Base-by-base conservation (phyloP, 116 monocot genomes). In the Trichopus zeylanicus region DNA sequence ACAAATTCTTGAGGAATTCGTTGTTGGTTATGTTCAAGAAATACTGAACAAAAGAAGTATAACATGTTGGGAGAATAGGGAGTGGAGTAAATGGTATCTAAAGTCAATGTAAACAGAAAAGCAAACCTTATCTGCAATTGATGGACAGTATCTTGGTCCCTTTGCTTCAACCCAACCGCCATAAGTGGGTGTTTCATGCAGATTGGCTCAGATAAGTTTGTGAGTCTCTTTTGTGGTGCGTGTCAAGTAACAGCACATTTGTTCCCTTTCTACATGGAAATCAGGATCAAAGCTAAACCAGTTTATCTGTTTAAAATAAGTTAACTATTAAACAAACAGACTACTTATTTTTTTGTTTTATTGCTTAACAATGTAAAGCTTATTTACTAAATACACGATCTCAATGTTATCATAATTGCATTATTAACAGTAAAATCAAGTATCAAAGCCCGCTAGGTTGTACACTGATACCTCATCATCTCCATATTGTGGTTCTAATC, bases 281-380 rank as follows among this genome's bases (percentile, higher is more conserved):
- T 80, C 82, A 27, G 92, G 85, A 70, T 99, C 98, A 78, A 99
- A 99, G 64, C 92, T 99, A 73, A 99, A 99, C 92, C 98, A 99
- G 24, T 60, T 56, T 18, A 85, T 85, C 97, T 97, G 74, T 72
- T 38, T 48, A 31, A 69, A 54, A 56, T 21, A 29, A 10, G 29
- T 53, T 64, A 30, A 56, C 16, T 34, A 46, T 21, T 7, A 16
- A 32, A 13, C 32, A 52, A 7, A 60, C 28, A 53, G 28, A 33
- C 32, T 33, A 16, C 42, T n/a, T n/a, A n/a, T n/a, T n/a, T n/a
- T n/a, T n/a, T n/a, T n/a, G n/a, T n/a, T n/a, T n/a, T n/a, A n/a
- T n/a, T n/a, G n/a, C n/a, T n/a, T n/a, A n/a, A n/a, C n/a, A n/a
- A n/a, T n/a, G n/a, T n/a, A n/a, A n/a, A n/a, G n/a, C n/a, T n/a